Conservation (phyloP, 2,329 filamentous ascomycete genomes). For the Emmonsiellopsis sp. region DNA sequence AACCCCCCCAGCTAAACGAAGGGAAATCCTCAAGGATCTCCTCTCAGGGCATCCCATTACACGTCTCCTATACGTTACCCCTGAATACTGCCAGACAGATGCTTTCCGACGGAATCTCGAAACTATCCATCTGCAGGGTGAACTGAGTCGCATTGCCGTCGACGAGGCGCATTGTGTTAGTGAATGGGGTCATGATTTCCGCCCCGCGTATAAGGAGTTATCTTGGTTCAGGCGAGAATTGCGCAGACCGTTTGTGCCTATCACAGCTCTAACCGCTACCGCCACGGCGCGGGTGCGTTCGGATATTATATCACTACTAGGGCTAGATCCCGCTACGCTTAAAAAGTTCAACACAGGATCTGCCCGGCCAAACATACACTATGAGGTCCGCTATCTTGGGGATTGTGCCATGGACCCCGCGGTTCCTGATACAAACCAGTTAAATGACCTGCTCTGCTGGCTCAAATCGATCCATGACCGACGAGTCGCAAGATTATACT, state of each 20-base stretch:
- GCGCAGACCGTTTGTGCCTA: conserved; percentile 68
- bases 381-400: conserved; percentile 64
- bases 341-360: conserved; percentile 77
- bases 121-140: conserved; percentile 66
- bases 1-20: conserved; percentile 56
- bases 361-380: conserved; percentile 75
- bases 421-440: conserved; percentile 49
- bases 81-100: conserved; percentile 72
- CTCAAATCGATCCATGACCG: conserved; percentile 63
- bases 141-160: conserved; percentile 80
- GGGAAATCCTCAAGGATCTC: conserved; percentile 67
- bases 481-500: conserved; percentile 56
- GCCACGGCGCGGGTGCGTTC: conserved; percentile 70
- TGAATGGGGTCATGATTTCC: conserved; percentile 97
- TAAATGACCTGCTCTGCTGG: conserved; percentile 72
- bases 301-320: conserved; percentile 73
- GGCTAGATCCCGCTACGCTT: conserved; percentile 55
- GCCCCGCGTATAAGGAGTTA: conserved; percentile 80
- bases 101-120: conserved; percentile 67
- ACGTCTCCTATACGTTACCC: conserved; percentile 84
- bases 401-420: conserved; percentile 22
- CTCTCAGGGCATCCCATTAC: conserved; percentile 78
- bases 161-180: conserved; percentile 97
- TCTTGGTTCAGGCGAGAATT: conserved; percentile 67
- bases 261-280: conserved; percentile 89